Evolutionary conservation across 1,284 basidiomycete species (phyloP), one percentile per base, ranked within the genome.

Genomic region (Apiotrichum porosum): DNA sequence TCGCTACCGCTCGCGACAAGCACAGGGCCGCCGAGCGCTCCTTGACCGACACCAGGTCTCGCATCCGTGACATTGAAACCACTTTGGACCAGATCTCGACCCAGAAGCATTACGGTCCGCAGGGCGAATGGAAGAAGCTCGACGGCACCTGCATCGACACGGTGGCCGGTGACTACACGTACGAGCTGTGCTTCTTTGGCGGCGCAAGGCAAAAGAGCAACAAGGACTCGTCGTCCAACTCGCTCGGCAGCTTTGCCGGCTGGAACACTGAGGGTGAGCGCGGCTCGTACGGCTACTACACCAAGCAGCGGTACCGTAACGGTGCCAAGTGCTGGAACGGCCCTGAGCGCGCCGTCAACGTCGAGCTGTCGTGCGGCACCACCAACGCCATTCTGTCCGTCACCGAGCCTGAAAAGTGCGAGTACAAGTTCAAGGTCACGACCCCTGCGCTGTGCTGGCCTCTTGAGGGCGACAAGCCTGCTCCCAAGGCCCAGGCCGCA

Each of bases 321-420:
- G 94, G 71, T 33, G 77, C 86, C 2, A 83, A 84, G 67, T 99
- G 94, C 78, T 99, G 94, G 94, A 98, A 99, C 66, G 94, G 94
- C 0, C 94, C 94, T 1, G 81, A 86, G 57, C 83, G 72, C 43
- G 59, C 55, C 26, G 73, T 66, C 49, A 68, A 91, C 85, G 79
- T 98, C 21, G 76, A 88, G 43, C 71, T 95, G 43, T 77, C 81
- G 4, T 99, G 94, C 63, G 94, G 90, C 1, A 84, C 80, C 4
- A 85, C 90, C 62, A 97, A 97, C 62, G 80, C 78, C 6, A 71
- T 99, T n/a, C 71, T 84, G 13, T 81, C 84, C 2, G 83, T 98
- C 4, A 80, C 82, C 40, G 94, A 99, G 75, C 79, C 89, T 8
- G 93, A 99, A 73, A 98, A 98, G 76, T 98, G 94, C 76, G 90